Base-by-base conservation (phyloP, 768 basidiomycete species). In the Hypsizygus marmoreus region DNA sequence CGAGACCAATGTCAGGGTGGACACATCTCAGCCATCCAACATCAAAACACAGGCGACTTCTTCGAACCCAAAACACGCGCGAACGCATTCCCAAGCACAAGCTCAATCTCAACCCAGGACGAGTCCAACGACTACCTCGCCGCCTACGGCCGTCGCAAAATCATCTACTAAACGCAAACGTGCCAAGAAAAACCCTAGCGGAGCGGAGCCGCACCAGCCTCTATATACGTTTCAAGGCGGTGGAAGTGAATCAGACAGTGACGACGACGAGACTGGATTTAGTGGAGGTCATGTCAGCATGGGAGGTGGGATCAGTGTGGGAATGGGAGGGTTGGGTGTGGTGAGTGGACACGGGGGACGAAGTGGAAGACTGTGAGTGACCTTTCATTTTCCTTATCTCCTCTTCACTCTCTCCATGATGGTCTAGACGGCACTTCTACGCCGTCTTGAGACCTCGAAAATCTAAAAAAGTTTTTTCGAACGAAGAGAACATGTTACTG, bases 301-400 rank as follows among this genome's bases (percentile, higher is more conserved):
- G 35, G 61, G 60, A 20, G 73, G 69, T 13, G 72, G 73, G 0
- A 74, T 77, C 49, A 73, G 68, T 48, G 72, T 79, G 12, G 77
- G 76, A 10, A 64, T 75, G 58, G 72, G 63, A 43, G 76, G 74
- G 3, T 55, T 78, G 38, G 74, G 73, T 19, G 70, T 73, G 2
- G 52, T 56, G 14, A 65, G 65, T 23, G 57, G 56, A 39, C 57
- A 60, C 36, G 64, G 60, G 33, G 54, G 65, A 22, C 65, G 62
- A 48, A 51, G 54, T 24, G 40, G 53, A 14, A 64, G 73, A 64
- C 61, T 69, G 76, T 76, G 58, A 70, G 70, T 70, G 12, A 23
- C 23, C 43, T 32, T 43, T 43, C 38, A 10, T 37, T 12, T 32
- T 42, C 34, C 35, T 47, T 41, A 40, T 34, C 38, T 29, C 10